These are phyloP conservation scores for Solanum tarapatanum DNA, from an alignment of 257 asterid species.

Conservation along the genomic window DNA sequence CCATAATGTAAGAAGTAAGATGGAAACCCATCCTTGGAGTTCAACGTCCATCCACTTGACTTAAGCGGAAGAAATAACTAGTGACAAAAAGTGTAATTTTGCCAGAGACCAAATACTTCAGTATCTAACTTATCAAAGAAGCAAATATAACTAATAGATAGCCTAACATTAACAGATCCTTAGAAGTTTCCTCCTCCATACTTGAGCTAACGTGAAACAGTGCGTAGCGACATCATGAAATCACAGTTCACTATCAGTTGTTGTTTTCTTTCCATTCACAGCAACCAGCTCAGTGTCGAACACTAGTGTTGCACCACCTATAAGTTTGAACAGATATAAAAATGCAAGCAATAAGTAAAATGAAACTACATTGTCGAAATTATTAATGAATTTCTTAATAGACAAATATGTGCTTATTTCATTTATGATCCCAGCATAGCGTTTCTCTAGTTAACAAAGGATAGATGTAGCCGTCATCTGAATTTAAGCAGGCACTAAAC, in stretches of 20 bases:
- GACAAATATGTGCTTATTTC: neutral
- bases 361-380: neutral
- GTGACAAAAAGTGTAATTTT: neutral
- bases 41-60: neutral
- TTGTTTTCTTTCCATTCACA: constrained; percentile 69
- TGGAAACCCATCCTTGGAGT: neutral
- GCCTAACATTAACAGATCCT: neutral
- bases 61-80: neutral
- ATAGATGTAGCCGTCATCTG: neutral
- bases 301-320: constrained; percentile 93
- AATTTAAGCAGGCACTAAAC: neutral
- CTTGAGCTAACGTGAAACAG: neutral
- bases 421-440: neutral
- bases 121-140: neutral
- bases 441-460: neutral
- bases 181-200: neutral
- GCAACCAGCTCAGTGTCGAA: constrained; percentile 90
- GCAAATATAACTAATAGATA: neutral
- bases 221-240: neutral
- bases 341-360: neutral
- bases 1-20: neutral
- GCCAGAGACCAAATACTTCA: neutral
- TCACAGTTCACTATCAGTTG: constrained; percentile 46
- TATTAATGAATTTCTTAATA: neutral
- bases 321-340: neutral